These are phyloP conservation scores for Lippia alba DNA, from an alignment of 305 asterid species.

Conservation along the genomic window DNA sequence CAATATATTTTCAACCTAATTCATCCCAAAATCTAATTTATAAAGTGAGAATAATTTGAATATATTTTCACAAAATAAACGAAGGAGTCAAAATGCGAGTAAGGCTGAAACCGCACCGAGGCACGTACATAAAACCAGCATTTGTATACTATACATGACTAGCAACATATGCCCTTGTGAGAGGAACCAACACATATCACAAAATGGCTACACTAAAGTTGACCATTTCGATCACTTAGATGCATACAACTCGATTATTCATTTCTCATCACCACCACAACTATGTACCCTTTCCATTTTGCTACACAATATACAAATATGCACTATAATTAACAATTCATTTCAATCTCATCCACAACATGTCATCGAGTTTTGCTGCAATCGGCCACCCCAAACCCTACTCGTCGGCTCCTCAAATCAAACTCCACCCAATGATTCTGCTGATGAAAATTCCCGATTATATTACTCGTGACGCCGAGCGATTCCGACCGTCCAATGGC, in stretches of 20 bases:
- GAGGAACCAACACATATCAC: too few species aligned
- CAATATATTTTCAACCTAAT: too few species aligned
- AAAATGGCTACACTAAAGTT: too few species aligned
- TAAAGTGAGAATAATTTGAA: too few species aligned
- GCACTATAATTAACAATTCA: constrained; percentile 8
- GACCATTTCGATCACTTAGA: too few species aligned
- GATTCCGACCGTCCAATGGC: constrained; percentile 78
- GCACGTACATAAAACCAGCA: too few species aligned
- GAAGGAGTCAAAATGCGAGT: too few species aligned
- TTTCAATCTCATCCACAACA: background rate
- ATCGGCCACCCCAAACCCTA: constrained; percentile 77
- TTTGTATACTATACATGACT: background rate
- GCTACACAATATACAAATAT: constrained; percentile 27
- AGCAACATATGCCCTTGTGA: background rate
- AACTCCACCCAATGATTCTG: constrained; percentile 90
- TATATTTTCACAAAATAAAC: too few species aligned
- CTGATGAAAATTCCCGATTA: constrained; percentile 87
- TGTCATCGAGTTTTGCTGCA: constrained; percentile 51
- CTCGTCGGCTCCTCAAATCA: constrained; percentile 56
- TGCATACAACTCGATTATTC: too few species aligned
- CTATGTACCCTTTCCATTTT: constrained; percentile 17
- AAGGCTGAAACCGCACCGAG: too few species aligned
- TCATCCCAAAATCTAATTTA: too few species aligned
- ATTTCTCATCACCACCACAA: background rate
- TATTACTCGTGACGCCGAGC: constrained; percentile 72